phyloP scores from a whole-genome alignment of 371 early-diverging fungal species.

The Circinella umbellata region DNA sequence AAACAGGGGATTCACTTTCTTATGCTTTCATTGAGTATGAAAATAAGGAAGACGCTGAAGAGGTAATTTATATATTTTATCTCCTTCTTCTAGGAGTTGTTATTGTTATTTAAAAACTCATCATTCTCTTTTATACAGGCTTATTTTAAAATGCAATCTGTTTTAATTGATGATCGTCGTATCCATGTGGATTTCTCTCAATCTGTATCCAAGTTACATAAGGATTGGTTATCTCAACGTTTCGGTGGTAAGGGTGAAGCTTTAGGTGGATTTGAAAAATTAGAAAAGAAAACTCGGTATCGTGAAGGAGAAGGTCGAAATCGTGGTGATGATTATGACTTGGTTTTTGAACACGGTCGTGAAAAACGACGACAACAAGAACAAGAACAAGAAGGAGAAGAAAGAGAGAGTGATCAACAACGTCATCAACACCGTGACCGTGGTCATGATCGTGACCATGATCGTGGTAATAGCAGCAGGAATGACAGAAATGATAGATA shows the following conservation, averaged over 20 bases:
- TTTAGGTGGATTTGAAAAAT: slow-evolving; percentile 57
- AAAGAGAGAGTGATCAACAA: too few relatives aligned
- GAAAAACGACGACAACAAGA: slow-evolving; percentile 15
- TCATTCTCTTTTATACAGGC: slow-evolving; percentile 42
- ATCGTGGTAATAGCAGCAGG: slow-evolving; percentile 6
- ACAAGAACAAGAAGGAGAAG: slow-evolving; percentile 15
- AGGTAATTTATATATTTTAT: slow-evolving; percentile 39
- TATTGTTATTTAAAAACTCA: background rate
- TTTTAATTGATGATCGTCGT: slow-evolving; percentile 94
- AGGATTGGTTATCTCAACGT: slow-evolving; percentile 68
- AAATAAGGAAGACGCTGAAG: slow-evolving; percentile 86
- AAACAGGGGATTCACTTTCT: slow-evolving; percentile 84
- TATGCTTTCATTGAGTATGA: slow-evolving; percentile 98
- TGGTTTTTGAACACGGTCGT: slow-evolving; percentile 46
- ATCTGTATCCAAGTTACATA: slow-evolving; percentile 87
- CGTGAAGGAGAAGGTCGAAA: slow-evolving; percentile 35
- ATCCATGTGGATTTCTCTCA: slow-evolving; percentile 99
- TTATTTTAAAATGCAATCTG: slow-evolving; percentile 91
- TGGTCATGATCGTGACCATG: slow-evolving; percentile 7
- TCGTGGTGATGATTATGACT: slow-evolving; percentile 43
- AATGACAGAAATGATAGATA: slow-evolving; percentile 14
- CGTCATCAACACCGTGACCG: background rate
- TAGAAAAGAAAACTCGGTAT: slow-evolving; percentile 53
- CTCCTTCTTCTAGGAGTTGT: background rate
- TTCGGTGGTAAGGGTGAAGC: slow-evolving; percentile 45